Evolutionary conservation across 352 stramenopile species (phyloP).

Genomic region (Phytophthora lateralis): DNA sequence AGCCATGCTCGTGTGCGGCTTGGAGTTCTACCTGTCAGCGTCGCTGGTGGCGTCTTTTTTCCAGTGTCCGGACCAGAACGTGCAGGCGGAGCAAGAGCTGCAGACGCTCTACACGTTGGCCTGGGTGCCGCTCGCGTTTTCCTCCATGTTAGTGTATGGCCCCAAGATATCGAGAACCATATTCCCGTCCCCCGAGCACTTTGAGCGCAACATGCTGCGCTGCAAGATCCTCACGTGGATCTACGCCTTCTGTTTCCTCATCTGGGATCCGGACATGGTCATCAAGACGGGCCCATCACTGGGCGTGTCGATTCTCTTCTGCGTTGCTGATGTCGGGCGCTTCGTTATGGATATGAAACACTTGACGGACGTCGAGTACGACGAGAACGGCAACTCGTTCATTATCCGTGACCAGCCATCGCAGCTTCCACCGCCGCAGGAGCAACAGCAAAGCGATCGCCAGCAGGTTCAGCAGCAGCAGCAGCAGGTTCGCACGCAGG

Average conservation of each 20-base stretch:
- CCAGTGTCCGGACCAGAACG: constrained; percentile 50
- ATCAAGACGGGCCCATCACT: constrained; percentile 73
- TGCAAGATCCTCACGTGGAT: constrained; percentile 75
- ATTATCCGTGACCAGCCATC: constrained; percentile 26
- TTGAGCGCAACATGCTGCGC: constrained; percentile 71
- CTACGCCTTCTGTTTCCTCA: constrained; percentile 61
- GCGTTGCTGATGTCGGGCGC: constrained; percentile 63
- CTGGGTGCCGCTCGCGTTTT: constrained; percentile 57
- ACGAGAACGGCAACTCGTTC: constrained; percentile 54
- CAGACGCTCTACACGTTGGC: constrained; percentile 69
- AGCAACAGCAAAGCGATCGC: constrained; percentile 7
- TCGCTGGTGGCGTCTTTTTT: constrained; percentile 77
- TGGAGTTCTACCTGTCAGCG: constrained; percentile 79
- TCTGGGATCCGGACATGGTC: constrained; percentile 76
- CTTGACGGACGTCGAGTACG: constrained; percentile 70
- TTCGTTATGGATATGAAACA: constrained; percentile 79
- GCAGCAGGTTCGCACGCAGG: constrained; percentile 1
- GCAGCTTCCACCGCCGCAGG: constrained; percentile 5
- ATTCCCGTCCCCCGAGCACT: constrained; percentile 60
- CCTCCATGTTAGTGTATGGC: constrained; percentile 59
- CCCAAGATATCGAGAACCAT: constrained; percentile 43
- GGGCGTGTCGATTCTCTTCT: constrained; percentile 74
- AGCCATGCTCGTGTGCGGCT: constrained; percentile 53
- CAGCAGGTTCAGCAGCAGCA: constrained; percentile 9
- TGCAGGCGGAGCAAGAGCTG: constrained; percentile 72